Evolutionary conservation across 139 green algal genomes (phyloP).

Genomic region (Dunaliella sp.): DNA sequence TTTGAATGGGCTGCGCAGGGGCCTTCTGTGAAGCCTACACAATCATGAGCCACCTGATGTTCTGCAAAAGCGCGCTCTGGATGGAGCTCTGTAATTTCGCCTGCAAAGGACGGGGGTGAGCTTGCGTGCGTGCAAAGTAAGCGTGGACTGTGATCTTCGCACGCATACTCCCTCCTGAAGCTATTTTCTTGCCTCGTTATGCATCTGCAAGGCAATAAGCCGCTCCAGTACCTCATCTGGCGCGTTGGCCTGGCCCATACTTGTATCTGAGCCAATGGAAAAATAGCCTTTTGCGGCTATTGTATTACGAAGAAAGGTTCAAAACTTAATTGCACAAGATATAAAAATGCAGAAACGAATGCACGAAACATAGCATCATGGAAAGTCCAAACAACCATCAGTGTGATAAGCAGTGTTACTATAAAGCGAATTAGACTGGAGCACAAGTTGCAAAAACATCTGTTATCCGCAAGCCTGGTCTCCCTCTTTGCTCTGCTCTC

Average conservation of each 20-base stretch:
- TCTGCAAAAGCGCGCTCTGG: background rate
- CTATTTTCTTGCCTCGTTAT: background rate
- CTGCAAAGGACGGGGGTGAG: background rate
- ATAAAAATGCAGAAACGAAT: too few species aligned
- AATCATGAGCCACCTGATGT: background rate
- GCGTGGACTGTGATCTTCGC: background rate
- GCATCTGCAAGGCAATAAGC: background rate
- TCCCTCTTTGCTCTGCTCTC: background rate
- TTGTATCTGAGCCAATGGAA: background rate
- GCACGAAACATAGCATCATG: background rate
- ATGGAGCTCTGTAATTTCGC: background rate
- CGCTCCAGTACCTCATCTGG: background rate
- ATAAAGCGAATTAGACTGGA: background rate
- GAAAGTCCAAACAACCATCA: background rate
- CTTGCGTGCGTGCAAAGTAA: too few species aligned
- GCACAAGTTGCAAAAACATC: background rate
- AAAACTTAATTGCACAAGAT: too few species aligned
- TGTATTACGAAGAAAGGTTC: background rate
- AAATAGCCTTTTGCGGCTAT: background rate
- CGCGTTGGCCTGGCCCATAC: background rate
- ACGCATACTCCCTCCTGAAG: background rate
- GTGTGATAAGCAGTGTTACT: background rate
- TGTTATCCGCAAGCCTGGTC: too few species aligned
- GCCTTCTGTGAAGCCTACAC: background rate
- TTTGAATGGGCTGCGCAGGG: background rate